Conservation (phyloP, 805 yeast species). For the Teunomyces panamensis region DNA sequence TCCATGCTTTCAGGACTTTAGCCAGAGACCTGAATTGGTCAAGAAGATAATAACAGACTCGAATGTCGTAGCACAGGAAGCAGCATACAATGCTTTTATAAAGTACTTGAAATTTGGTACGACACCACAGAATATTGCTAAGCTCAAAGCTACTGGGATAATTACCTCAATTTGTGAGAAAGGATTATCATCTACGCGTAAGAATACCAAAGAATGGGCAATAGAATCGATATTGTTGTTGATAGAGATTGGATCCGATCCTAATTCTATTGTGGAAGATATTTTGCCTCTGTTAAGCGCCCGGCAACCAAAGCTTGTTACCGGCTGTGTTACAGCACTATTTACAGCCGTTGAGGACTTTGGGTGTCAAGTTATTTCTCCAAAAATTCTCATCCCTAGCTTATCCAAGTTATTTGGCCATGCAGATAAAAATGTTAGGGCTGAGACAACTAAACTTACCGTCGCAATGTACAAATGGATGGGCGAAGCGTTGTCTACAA, state of each 20-base stretch:
- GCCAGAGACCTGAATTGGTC: constrained; percentile 52
- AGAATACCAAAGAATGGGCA: constrained; percentile 67
- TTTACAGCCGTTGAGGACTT: constrained; percentile 53
- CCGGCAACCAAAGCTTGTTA: constrained; percentile 73
- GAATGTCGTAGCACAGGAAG: constrained; percentile 90
- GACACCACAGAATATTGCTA: constrained; percentile 32
- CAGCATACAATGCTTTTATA: constrained; percentile 59
- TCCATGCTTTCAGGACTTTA: constrained; percentile 49
- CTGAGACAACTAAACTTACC: constrained; percentile 67
- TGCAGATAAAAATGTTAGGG: constrained; percentile 83
- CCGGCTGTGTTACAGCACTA: constrained; percentile 60
- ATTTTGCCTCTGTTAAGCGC: constrained; percentile 60
- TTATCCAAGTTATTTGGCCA: constrained; percentile 75
- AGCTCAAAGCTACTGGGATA: constrained; percentile 40
- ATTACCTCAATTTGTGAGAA: constrained; percentile 69
- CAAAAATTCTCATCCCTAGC: constrained; percentile 53
- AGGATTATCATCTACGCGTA: constrained; percentile 71
- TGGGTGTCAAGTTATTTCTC: constrained; percentile 60
- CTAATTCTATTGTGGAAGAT: constrained; percentile 65
- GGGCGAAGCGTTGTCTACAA: constrained; percentile 57
- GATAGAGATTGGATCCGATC: constrained; percentile 58
- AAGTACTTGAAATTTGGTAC: constrained; percentile 60
- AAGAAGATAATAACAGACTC: constrained; percentile 66
- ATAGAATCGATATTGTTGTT: constrained; percentile 59
- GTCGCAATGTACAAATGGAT: constrained; percentile 73